A percentile compares a stretch with the other conserved stretches of the same genome.
These are phyloP conservation scores for Saccharomycopsis amapae DNA, from an alignment of 805 yeast species.

Conservation along the genomic window DNA sequence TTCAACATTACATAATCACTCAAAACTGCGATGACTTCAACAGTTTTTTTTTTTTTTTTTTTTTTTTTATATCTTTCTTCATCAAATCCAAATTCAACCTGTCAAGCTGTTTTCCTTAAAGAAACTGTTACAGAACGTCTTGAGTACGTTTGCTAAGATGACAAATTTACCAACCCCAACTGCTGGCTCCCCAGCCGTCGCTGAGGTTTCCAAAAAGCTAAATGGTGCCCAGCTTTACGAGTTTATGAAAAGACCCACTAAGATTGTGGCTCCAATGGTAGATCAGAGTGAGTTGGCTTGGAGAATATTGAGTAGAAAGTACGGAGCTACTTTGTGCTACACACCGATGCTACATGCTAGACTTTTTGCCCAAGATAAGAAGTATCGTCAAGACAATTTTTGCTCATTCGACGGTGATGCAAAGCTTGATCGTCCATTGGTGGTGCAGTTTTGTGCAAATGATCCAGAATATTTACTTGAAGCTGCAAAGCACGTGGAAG, in stretches of 20 bases:
- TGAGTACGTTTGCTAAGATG: no score
- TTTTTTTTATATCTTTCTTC: no score
- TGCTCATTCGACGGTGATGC: constrained; percentile 66
- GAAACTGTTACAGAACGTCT: no score
- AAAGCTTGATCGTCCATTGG: constrained; percentile 68
- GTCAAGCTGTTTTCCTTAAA: no score
- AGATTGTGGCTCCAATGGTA: constrained; percentile 97
- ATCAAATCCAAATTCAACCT: no score
- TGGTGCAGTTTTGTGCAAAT: constrained; percentile 95
- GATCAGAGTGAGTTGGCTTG: constrained; percentile 95
- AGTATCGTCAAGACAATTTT: constrained; percentile 74
- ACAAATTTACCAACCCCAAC: no score
- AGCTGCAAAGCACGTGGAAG: constrained; percentile 79
- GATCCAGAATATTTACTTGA: constrained; percentile 75
- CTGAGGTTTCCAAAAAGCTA: background rate
- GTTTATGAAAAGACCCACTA: constrained; percentile 44
- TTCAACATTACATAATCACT: no score
- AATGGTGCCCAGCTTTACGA: constrained; percentile 11
- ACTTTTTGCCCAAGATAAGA: constrained; percentile 75
- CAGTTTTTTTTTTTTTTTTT: no score
- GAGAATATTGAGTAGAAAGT: constrained; percentile 76
- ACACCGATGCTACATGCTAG: constrained; percentile 97
- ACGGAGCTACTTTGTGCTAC: constrained; percentile 91
- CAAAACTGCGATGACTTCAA: no score
- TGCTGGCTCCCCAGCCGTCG: background rate